Evolutionary conservation across 176 grass and related monocot species (phyloP).

Genomic region (Saccharum officinarum): DNA sequence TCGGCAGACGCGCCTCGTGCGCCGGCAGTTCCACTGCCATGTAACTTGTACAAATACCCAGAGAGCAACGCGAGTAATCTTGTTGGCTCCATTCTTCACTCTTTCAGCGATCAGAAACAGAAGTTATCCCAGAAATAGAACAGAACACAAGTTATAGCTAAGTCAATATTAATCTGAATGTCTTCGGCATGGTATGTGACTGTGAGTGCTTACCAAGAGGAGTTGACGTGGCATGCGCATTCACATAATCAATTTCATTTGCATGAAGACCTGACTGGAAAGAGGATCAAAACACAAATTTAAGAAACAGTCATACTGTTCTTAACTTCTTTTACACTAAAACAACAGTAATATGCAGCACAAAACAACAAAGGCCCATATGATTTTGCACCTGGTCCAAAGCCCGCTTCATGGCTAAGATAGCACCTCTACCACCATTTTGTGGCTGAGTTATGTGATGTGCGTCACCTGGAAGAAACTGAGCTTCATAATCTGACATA

Average conservation of each 20-base stretch:
- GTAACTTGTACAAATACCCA: no score
- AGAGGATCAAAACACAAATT: neutral
- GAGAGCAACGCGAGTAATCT: no score
- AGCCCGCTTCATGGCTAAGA: constrained; percentile 83
- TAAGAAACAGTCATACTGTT: neutral
- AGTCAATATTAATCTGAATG: neutral
- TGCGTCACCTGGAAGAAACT: constrained; percentile 71
- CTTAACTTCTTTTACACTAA: constrained; percentile 12
- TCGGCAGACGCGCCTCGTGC: no score
- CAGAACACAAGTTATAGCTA: neutral
- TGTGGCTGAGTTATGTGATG: constrained; percentile 96
- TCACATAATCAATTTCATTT: constrained; percentile 87
- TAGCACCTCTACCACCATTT: constrained; percentile 73
- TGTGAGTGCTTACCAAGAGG: constrained; percentile 64
- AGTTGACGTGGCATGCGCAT: constrained; percentile 94
- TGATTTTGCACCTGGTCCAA: constrained; percentile 59
- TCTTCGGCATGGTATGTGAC: neutral
- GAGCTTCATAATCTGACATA: neutral
- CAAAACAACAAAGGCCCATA: neutral
- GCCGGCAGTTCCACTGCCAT: no score
- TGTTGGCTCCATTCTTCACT: no score
- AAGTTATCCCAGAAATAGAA: neutral
- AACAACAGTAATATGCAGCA: neutral
- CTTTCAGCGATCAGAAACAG: neutral
- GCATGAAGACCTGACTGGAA: constrained; percentile 76